Base-by-base conservation (phyloP, 2,329 filamentous ascomycete species). In the Penicillium freii region DNA sequence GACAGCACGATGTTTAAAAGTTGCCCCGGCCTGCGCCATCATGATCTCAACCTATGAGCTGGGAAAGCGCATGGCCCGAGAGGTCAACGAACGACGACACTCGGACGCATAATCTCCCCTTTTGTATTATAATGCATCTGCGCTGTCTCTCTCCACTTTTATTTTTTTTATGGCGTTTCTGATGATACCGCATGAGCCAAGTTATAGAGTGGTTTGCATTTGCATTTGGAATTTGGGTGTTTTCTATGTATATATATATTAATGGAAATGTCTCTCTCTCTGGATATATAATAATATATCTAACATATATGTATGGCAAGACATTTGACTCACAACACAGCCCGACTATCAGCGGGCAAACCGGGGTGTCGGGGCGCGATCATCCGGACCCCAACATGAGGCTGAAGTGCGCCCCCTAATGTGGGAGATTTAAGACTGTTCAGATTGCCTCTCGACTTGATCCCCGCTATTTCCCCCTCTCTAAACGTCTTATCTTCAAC, bases 1-100 rank as follows among this genome's bases (percentile, higher is more conserved):
- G 91, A 88, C 91, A 25, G 92, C 94, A 0, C 83, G 94, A 39
- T 96, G 91, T 64, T 80, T 97, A 59, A 97, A 97, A 73, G 92
- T 99, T 5, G 93, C 94, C 1, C 94, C 94, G 1, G 91, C 93
- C 0, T 99, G 94, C 75, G 94, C 94, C 29, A 97, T 99, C 72
- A 99, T 99, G 94, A 97, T 99, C 71, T 95, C 91, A 72, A 96
- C 89, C 71, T 99, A 97, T 74, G 94, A 99, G 75, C 84, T 97
- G 38, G 92, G 94, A 50, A 99, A 99, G 81, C 88, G 90, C 73
- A 87, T 89, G 72, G 95, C 95, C 34, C 82, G 86, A 53, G 82
- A 84, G 11, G 85, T 91, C 49, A 97, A 97, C 64, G 82, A 86
- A 66, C 78, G 78, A 64, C 77, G 76, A 53, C 72, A 73, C 33